Conservation (phyloP, 805 yeast species). For the Metschnikowia lachancei region DNA sequence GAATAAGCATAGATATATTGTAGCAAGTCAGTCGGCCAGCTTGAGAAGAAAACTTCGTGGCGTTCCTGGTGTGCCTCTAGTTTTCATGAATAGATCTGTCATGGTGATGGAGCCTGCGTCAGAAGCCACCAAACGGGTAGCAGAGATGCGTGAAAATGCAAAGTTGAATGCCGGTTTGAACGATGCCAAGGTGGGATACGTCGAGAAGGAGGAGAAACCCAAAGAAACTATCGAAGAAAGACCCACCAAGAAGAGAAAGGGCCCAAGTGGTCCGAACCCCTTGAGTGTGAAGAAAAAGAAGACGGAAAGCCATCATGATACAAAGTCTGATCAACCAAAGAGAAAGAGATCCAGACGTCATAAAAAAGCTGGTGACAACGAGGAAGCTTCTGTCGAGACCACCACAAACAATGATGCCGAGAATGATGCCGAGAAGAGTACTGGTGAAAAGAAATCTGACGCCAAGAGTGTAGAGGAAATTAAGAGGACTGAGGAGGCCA, state of each 20-base stretch:
- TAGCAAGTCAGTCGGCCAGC: slow-evolving; percentile 76
- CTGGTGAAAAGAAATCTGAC: no score
- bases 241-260: slow-evolving; percentile 51
- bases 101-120: slow-evolving; percentile 96
- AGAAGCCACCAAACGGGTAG: slow-evolving; percentile 50
- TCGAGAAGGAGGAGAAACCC: slow-evolving; percentile 25
- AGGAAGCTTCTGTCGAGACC: slow-evolving; percentile 1
- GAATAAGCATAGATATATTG: slow-evolving; percentile 87
- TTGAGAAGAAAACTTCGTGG: slow-evolving; percentile 67
- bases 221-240: slow-evolving; percentile 21
- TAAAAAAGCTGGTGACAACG: slow-evolving; percentile 9
- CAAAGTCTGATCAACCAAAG: slow-evolving; percentile 6
- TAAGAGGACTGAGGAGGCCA: not conserved
- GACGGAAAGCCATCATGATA: slow-evolving; percentile 38
- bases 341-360: slow-evolving; percentile 19
- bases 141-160: slow-evolving; percentile 51
- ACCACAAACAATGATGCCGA: not conserved
- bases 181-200: slow-evolving; percentile 51
- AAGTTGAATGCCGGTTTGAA: slow-evolving; percentile 82
- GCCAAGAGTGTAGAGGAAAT: no score
- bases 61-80: slow-evolving; percentile 86
- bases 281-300: slow-evolving; percentile 80
- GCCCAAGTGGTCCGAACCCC: slow-evolving; percentile 86
- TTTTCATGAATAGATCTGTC: slow-evolving; percentile 85
- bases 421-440: no score